These are phyloP conservation scores for Canavalia gladiata DNA, from an alignment of 306 rosid genomes.

Conservation along the genomic window DNA sequence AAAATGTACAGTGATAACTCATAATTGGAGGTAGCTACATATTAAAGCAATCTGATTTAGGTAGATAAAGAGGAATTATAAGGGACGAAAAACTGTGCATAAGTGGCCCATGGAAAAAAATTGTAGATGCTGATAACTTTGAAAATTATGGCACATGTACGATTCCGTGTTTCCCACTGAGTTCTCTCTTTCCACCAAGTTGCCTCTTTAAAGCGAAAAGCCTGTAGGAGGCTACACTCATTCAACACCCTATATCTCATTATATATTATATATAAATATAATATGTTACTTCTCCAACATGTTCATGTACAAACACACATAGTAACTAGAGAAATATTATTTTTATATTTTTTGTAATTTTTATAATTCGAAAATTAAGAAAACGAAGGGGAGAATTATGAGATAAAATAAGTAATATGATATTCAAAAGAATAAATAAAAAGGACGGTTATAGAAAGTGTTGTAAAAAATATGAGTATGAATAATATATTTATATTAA, in stretches of 20 bases:
- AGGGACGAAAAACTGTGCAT: not conserved
- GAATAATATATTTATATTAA: no score
- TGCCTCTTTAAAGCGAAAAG: constrained; percentile 45
- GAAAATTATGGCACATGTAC: constrained; percentile 50
- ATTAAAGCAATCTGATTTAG: not conserved
- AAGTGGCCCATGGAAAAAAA: constrained; percentile 47
- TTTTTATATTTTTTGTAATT: no score
- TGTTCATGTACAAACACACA: no score
- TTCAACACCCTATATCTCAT: not conserved
- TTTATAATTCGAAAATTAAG: no score
- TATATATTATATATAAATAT: no score
- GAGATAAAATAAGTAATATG: no score
- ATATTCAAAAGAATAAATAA: no score
- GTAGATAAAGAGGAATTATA: not conserved
- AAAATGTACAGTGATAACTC: constrained; percentile 6
- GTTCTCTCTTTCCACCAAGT: constrained; percentile 47
- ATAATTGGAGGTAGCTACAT: constrained; percentile 24
- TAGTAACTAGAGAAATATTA: no score
- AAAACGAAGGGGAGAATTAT: no score
- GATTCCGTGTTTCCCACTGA: constrained; percentile 61
- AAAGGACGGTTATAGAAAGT: no score
- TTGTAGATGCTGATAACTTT: constrained; percentile 33
- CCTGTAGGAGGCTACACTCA: not conserved
- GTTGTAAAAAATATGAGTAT: no score
- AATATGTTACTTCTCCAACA: no score